These are phyloP conservation scores for Yarrowia divulgata DNA, from an alignment of 805 yeast genomes.

Conservation along the genomic window DNA sequence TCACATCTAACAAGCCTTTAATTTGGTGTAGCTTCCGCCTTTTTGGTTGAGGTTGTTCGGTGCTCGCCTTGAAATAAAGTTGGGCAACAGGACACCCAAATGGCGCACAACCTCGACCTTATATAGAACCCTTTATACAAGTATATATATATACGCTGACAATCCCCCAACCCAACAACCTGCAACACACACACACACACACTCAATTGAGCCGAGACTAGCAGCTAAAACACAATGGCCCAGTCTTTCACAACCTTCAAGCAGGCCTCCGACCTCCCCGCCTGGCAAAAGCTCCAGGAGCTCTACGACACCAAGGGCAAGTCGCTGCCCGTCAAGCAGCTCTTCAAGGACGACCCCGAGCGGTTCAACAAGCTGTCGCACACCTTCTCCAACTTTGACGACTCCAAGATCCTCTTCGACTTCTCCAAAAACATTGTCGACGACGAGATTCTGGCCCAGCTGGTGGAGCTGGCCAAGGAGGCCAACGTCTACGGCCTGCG, in stretches of 20 bases:
- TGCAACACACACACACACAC: background rate
- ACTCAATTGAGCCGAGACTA: background rate
- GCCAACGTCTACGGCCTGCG: constrained; percentile 86
- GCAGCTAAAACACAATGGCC: constrained; percentile 35
- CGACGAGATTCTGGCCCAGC: constrained; percentile 74
- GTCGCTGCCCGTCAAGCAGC: constrained; percentile 73
- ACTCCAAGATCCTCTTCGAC: constrained; percentile 88
- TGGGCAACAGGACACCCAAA: constrained; percentile 19
- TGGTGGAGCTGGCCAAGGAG: constrained; percentile 84
- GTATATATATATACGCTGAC: constrained; percentile 3
- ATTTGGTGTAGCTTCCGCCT: background rate
- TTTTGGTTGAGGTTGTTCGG: constrained; percentile 16
- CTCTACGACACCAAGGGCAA: constrained; percentile 76
- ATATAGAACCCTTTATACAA: too few species aligned
- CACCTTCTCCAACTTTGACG: constrained; percentile 84
- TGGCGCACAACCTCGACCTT: constrained; percentile 1
- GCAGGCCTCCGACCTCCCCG: constrained; percentile 74
- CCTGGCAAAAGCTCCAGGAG: constrained; percentile 81
- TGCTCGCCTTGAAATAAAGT: background rate
- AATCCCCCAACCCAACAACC: background rate
- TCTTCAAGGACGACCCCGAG: constrained; percentile 73
- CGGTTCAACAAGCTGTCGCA: constrained; percentile 80
- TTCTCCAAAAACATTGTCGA: constrained; percentile 93
- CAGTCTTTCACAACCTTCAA: constrained; percentile 58
- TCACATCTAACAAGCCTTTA: constrained; percentile 15